A percentile compares a stretch with the other conserved stretches of the same genome.
Evolutionary conservation across 257 asterid species (phyloP).

Genomic region (Eucommia ulmoides): DNA sequence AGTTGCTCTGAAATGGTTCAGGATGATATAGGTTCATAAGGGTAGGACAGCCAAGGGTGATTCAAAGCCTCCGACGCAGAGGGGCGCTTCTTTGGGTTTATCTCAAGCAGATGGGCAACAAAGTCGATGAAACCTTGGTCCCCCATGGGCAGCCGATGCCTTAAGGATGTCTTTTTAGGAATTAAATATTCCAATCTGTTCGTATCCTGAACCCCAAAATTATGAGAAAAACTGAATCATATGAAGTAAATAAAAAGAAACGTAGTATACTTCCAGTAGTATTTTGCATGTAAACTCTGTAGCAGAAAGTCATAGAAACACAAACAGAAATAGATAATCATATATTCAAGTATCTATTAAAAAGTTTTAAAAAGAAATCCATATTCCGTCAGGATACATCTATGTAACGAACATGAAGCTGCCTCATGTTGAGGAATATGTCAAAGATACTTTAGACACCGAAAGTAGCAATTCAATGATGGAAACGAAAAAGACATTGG

Average conservation of each 20-base stretch:
- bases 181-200: constrained; percentile 80
- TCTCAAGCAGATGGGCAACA: constrained; percentile 73
- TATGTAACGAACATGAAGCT: no score
- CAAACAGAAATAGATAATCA: no score
- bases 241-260: not conserved
- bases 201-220: constrained; percentile 52
- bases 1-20: constrained; percentile 17
- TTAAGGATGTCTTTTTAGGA: constrained; percentile 87
- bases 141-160: constrained; percentile 96
- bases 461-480: no score
- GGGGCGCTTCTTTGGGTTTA: constrained; percentile 75
- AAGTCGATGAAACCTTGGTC: constrained; percentile 95
- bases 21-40: constrained; percentile 93
- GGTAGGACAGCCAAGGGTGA: constrained; percentile 98
- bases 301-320: no score
- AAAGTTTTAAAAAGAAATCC: no score
- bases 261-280: not conserved
- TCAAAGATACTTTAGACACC: no score
- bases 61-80: constrained; percentile 88
- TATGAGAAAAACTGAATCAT: not conserved
- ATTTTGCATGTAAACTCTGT: no score
- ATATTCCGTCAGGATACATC: no score
- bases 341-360: no score
- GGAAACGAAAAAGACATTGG: no score
- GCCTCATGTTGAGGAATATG: no score